Conservation (phyloP, 1,139 yeast species). For the Hemisphaericaspora lyxosophila region DNA sequence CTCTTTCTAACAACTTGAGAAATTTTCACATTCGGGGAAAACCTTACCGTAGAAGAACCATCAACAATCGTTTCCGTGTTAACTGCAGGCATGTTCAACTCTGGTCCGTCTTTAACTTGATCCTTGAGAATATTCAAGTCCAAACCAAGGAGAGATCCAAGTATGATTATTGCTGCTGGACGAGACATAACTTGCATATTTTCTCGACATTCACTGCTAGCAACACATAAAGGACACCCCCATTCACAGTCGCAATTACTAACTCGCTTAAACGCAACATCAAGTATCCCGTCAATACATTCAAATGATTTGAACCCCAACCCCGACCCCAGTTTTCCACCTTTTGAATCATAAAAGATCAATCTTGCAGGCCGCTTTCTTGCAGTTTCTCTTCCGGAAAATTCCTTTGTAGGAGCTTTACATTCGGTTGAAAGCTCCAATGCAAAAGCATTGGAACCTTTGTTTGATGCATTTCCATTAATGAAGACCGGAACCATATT, state of each 20-base stretch:
- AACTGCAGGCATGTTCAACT: conserved; percentile 69
- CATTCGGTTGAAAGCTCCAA: conserved; percentile 89
- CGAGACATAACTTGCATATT: conserved; percentile 80
- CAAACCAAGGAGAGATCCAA: conserved; percentile 51
- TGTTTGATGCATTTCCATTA: conserved; percentile 25
- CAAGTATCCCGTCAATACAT: conserved; percentile 63
- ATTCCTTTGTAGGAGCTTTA: conserved; percentile 94
- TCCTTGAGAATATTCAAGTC: conserved; percentile 40
- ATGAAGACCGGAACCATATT: conserved; percentile 65
- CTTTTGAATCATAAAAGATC: conserved; percentile 78
- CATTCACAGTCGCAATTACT: conserved; percentile 70
- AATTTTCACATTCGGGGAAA: conserved; percentile 59
- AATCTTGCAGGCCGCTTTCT: conserved; percentile 84
- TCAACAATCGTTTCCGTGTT: conserved; percentile 67
- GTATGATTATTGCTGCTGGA: conserved; percentile 76
- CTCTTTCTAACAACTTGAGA: conserved; percentile 33
- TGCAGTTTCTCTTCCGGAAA: conserved; percentile 65
- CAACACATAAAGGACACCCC: conserved; percentile 91
- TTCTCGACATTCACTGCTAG: conserved; percentile 78
- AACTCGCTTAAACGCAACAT: conserved; percentile 58
- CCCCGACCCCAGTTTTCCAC: conserved; percentile 79
- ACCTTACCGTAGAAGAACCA: conserved; percentile 50
- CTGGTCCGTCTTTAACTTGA: conserved; percentile 75
- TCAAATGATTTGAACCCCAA: conserved; percentile 77
- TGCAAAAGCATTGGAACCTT: conserved; percentile 30